These are phyloP conservation scores for Candida morakotiae DNA, from an alignment of 805 yeast species.

Conservation along the genomic window DNA sequence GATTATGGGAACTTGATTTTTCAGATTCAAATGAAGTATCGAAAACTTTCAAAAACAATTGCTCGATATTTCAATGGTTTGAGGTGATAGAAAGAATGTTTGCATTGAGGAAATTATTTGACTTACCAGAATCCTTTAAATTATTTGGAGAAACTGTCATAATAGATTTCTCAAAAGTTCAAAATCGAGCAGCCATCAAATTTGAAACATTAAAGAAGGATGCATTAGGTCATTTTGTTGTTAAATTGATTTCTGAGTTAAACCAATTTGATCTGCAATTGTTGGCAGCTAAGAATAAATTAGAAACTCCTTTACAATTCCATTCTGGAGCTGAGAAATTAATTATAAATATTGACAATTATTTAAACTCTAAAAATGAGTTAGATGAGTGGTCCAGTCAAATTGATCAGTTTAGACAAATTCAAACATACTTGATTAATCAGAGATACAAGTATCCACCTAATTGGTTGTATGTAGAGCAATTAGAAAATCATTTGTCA, in stretches of 20 bases:
- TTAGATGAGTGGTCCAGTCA: slow-evolving; percentile 14
- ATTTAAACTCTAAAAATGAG: slow-evolving; percentile 9
- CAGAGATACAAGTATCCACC: slow-evolving; percentile 45
- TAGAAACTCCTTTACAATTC: slow-evolving; percentile 31
- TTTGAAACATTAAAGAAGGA: slow-evolving; percentile 58
- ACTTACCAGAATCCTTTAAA: slow-evolving; percentile 39
- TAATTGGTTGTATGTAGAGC: slow-evolving; percentile 62
- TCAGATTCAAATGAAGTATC: slow-evolving; percentile 36
- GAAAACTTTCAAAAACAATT: slow-evolving; percentile 15
- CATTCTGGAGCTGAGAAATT: slow-evolving; percentile 32
- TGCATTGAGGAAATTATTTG: slow-evolving; percentile 43
- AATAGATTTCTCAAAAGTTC: slow-evolving; percentile 52
- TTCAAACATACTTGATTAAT: slow-evolving; percentile 38
- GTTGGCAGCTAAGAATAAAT: slow-evolving; percentile 9
- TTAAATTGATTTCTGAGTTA: slow-evolving; percentile 27
- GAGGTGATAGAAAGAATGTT: slow-evolving; percentile 41
- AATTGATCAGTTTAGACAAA: slow-evolving; percentile 12
- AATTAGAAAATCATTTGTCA: slow-evolving; percentile 47
- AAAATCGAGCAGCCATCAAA: slow-evolving; percentile 46
- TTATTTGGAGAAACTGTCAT: slow-evolving; percentile 34
- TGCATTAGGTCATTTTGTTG: slow-evolving; percentile 38
- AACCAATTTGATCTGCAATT: slow-evolving; percentile 19
- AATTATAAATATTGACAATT: slow-evolving; percentile 33
- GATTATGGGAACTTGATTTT: slow-evolving; percentile 51
- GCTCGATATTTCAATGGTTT: slow-evolving; percentile 39